Base-by-base conservation (phyloP, 2,329 filamentous ascomycete genomes). In the Massarina eburnea region DNA sequence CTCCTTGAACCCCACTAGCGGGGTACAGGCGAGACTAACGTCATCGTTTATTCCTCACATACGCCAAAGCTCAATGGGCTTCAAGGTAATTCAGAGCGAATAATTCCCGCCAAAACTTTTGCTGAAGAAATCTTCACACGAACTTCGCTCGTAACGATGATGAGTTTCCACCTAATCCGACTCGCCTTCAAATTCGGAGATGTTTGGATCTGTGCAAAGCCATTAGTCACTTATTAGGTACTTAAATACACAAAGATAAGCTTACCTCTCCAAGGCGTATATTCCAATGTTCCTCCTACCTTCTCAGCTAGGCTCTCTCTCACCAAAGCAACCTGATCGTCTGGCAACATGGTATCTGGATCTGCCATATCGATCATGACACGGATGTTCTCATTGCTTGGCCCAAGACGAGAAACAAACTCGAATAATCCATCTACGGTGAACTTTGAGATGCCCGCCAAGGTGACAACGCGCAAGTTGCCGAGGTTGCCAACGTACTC, bases 381-480 rank as follows among this genome's bases (percentile, higher is more conserved):
- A 1, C 67, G 62, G 12, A 78, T 62, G 14, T 73, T 73, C 34
- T 64, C 60, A 47, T 77, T 76, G 2, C 70, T 66, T 1, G 65
- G 64, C 1, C 62, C 70, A 8, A 79, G 63, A 14, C 61, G 55
- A 2, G 64, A 51, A n/a, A 77, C 63, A 43, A 76, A 76, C 6
- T 70, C 64, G 5, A 75, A 59, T 1, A 86, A 71, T 1, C 77
- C 79, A 4, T 73, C 62, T 3, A 68, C 68, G 0, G 78, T 80
- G 59, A 87, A 85, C 2, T 66, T 64, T 0, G 83, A 82, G 2
- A 78, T 67, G 2, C 79, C 80, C 29, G 74, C 76, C 33, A 86
- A 76, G 4, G 74, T 76, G 6, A 86, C 67, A 3, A 67, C 71
- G 36, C 75, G 77, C 27, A 87, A 66, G 24, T 76, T 71, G 3